Evolutionary conservation across 208 protist genomes (phyloP).

Genomic region (Trypanosoma platydactyli): DNA sequence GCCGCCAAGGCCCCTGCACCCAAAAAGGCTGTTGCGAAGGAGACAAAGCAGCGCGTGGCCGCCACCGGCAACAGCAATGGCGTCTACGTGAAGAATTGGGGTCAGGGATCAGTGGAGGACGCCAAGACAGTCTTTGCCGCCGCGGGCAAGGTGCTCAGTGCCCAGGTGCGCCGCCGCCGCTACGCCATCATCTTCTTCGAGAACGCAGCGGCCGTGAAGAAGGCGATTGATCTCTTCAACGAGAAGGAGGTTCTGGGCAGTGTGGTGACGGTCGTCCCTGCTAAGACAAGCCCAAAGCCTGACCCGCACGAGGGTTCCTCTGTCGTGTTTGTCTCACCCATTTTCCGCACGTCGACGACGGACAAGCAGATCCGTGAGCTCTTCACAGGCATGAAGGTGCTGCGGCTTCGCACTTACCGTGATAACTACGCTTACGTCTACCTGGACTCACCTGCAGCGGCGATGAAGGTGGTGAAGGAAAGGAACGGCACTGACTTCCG

Average conservation of each 20-base stretch:
- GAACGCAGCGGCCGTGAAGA: slow-evolving; percentile 78
- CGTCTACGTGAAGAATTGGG: slow-evolving; percentile 89
- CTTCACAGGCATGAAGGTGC: slow-evolving; percentile 69
- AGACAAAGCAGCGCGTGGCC: slow-evolving; percentile 24
- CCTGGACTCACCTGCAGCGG: slow-evolving; percentile 63
- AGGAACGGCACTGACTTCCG: slow-evolving; percentile 80
- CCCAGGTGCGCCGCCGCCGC: slow-evolving; percentile 70
- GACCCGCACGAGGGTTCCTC: slow-evolving; percentile 72
- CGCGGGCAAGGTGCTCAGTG: slow-evolving; percentile 60
- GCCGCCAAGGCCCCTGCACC: slow-evolving; percentile 47
- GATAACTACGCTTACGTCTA: slow-evolving; percentile 83
- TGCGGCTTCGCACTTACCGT: slow-evolving; percentile 78
- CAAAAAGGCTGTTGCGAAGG: slow-evolving; percentile 27
- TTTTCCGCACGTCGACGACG: slow-evolving; percentile 76
- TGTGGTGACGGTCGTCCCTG: slow-evolving; percentile 66
- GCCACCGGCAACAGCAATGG: slow-evolving; percentile 55
- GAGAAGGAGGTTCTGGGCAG: slow-evolving; percentile 73
- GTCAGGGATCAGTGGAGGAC: slow-evolving; percentile 67
- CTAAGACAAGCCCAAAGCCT: slow-evolving; percentile 73
- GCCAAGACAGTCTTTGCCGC: slow-evolving; percentile 50
- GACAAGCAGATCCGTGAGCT: slow-evolving; percentile 70
- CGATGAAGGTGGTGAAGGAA: slow-evolving; percentile 72
- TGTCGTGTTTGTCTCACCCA: slow-evolving; percentile 76
- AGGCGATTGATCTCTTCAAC: slow-evolving; percentile 87
- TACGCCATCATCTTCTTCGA: slow-evolving; percentile 87